Conservation (phyloP, 2,329 filamentous ascomycete genomes). For the Diaporthe humulicola region DNA sequence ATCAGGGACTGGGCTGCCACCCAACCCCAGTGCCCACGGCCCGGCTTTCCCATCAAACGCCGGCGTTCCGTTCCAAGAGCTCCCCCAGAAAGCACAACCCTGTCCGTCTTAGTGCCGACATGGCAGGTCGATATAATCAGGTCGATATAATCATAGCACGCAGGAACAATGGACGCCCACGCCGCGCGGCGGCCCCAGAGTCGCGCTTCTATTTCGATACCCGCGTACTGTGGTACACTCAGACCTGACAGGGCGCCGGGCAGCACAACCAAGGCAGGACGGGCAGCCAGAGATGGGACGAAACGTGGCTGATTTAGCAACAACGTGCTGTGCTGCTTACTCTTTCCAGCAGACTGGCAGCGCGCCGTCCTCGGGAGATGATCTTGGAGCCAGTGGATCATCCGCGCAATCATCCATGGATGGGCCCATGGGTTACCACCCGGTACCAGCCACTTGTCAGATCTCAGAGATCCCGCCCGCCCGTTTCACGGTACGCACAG, state of each 20-base stretch:
- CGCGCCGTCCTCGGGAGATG: constrained; percentile 22
- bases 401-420: constrained; percentile 24
- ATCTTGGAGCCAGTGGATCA: constrained; percentile 27
- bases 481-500: constrained; percentile 26
- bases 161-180: constrained; percentile 30
- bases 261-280: not conserved
- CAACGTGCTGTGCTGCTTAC: too few relatives aligned
- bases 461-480: constrained; percentile 31
- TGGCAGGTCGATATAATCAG: constrained; percentile 5
- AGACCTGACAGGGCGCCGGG: not conserved
- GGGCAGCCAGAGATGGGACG: constrained; percentile 30
- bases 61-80: constrained; percentile 17
- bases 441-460: constrained; percentile 26
- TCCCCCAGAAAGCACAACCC: constrained; percentile 9
- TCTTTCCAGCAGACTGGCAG: not conserved
- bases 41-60: constrained; percentile 33
- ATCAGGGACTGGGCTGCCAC: constrained; percentile 31
- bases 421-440: constrained; percentile 21
- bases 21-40: constrained; percentile 24
- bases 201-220: not conserved
- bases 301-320: constrained; percentile 32
- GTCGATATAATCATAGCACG: constrained; percentile 12
- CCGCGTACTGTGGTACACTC: not conserved
- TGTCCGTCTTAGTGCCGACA: constrained; percentile 12
- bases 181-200: constrained; percentile 22